Base-by-base conservation (phyloP, 176 grass and related monocot species). In the Eleusine coracana region DNA sequence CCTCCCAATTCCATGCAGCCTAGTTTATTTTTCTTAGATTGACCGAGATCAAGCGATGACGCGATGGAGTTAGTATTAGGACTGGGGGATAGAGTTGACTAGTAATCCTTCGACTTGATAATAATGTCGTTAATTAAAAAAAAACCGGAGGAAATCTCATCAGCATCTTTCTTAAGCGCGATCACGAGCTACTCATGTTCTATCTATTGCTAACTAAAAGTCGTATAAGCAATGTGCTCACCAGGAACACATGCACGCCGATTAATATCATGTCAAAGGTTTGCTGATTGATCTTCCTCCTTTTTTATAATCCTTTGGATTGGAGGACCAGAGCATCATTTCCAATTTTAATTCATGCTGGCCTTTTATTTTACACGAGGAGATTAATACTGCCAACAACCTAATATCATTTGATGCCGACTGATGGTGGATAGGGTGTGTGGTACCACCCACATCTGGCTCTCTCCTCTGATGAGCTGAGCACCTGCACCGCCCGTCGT, bases 141-240 rank as follows among this genome's bases (percentile, higher is more conserved):
- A 62, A n/a, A n/a, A 2, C 0, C 1, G 21, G 1, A 12, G n/a
- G 10, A 62, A 38, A 27, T 2, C 37, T 9, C 20, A 1, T 9
- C 20, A 1, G 5, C 66, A n/a, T 5, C 13, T 18, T 15, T 29
- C 17, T 21, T 14, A 67, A 75, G 21, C 8, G 15, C 20, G 10
- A 60, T 0, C 74, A 73, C 48, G 68, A 83, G 58, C 46, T 78
- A 79, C 76, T 88, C 80, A 79, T 74, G 39, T n/a, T 66, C 59
- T n/a, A 52, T 55, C 42, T 39, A 51, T 27, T 41, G 28, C 45
- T 44, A 44, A 74, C 37, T 10, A 11, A 2, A 66, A 12, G 23
- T 7, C 45, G 12, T 55, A 6, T 6, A 59, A 65, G 14, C 42
- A 51, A 52, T 65, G 41, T 20, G 21, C 16, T 75, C 63, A 59